phyloP scores from a whole-genome alignment of 2,329 filamentous ascomycete species.

The Apiospora koreana region DNA sequence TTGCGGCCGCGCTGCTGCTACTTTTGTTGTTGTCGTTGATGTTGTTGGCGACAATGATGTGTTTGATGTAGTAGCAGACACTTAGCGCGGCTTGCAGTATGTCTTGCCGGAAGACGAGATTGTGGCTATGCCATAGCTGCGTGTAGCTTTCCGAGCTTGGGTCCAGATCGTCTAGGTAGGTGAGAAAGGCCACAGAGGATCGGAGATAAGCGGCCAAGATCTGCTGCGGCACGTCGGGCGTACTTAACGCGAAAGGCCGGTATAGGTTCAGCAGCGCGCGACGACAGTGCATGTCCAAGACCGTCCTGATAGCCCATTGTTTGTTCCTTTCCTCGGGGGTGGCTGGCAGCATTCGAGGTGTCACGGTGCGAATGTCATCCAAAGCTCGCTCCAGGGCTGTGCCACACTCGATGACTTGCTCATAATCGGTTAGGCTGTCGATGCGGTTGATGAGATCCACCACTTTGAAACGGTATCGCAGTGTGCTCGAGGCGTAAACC shows the following conservation, averaged over 20 bases:
- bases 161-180: constrained; percentile 56
- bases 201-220: constrained; percentile 54
- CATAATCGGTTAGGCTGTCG: constrained; percentile 53
- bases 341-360: constrained; percentile 46
- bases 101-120: constrained; percentile 54
- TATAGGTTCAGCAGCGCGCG: constrained; percentile 54
- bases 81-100: constrained; percentile 57
- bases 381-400: constrained; percentile 54
- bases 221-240: constrained; percentile 49
- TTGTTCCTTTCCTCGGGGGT: constrained; percentile 47
- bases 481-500: constrained; percentile 52
- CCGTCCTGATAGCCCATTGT: constrained; percentile 51
- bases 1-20: constrained; percentile 12
- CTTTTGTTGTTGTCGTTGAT: not conserved
- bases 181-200: constrained; percentile 57
- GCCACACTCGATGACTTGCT: constrained; percentile 54
- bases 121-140: constrained; percentile 53
- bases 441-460: constrained; percentile 52
- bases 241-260: constrained; percentile 55
- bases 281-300: constrained; percentile 56
- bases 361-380: constrained; percentile 55
- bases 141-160: constrained; percentile 46
- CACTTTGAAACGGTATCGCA: constrained; percentile 50
- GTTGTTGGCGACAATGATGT: constrained; percentile 22
- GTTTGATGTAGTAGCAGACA: constrained; percentile 55